Percentiles rank a stretch among this genome's conserved stretches.
These are phyloP conservation scores for Teunomyces funiuensis DNA, from an alignment of 805 yeast genomes.

Conservation along the genomic window DNA sequence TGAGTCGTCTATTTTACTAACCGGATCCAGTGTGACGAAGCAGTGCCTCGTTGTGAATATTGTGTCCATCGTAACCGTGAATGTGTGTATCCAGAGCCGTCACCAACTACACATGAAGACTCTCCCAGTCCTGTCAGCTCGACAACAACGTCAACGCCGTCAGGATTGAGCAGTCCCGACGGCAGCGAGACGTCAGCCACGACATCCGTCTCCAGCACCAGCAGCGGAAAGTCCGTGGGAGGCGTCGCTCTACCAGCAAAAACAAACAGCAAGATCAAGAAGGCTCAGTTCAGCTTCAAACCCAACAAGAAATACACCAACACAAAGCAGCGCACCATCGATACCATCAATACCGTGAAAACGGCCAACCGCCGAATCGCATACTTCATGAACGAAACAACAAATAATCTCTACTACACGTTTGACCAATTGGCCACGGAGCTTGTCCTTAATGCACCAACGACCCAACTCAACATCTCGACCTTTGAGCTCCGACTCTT, in stretches of 20 bases:
- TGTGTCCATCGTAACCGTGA: slow-evolving; percentile 26
- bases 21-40: slow-evolving; percentile 31
- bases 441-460: slow-evolving; percentile 15
- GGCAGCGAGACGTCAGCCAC: not conserved
- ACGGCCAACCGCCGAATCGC: not conserved
- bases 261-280: not conserved
- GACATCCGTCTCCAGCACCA: not conserved
- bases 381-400: not conserved
- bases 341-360: not conserved
- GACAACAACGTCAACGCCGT: not conserved
- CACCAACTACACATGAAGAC: not conserved
- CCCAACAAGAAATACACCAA: not conserved
- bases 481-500: slow-evolving; percentile 25
- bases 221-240: not conserved
- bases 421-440: slow-evolving; percentile 5
- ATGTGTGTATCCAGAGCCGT: slow-evolving; percentile 22
- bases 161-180: not conserved
- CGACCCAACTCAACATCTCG: slow-evolving; percentile 20
- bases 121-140: not conserved
- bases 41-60: slow-evolving; percentile 33
- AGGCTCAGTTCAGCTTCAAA: not conserved
- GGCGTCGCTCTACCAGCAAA: not conserved
- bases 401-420: not conserved
- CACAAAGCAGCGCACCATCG: not conserved
- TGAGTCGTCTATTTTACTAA: slow-evolving; percentile 11